phyloP scores from a whole-genome alignment of 768 basidiomycete genomes.

The Psilocybe cubensis region DNA sequence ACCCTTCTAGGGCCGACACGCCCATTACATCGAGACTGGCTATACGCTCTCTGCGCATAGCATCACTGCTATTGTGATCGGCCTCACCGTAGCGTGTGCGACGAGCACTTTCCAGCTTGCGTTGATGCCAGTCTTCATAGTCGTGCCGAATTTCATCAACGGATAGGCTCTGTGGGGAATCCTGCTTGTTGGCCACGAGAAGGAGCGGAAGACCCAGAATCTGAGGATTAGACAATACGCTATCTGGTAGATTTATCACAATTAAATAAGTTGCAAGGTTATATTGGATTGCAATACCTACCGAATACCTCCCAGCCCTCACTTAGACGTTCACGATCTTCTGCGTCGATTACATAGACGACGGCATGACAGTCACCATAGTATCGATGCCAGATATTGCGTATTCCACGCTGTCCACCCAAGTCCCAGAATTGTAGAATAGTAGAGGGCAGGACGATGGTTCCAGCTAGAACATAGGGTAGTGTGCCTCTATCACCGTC shows the following conservation, averaged over 20 bases:
- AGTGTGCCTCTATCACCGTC: background rate
- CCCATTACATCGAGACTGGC: constrained; percentile 91
- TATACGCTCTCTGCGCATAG: constrained; percentile 54
- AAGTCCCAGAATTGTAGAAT: constrained; percentile 97
- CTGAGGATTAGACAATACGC: constrained; percentile 86
- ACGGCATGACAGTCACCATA: constrained; percentile 98
- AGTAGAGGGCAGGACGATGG: constrained; percentile 90
- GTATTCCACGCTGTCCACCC: constrained; percentile 92
- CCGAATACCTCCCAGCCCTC: constrained; percentile 99
- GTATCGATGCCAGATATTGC: constrained; percentile 93
- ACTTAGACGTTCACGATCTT: constrained; percentile 83
- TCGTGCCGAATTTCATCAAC: constrained; percentile 91
- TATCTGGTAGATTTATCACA: constrained; percentile 49
- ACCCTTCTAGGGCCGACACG: constrained; percentile 91
- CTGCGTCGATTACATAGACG: constrained; percentile 92
- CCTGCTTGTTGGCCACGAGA: constrained; percentile 96
- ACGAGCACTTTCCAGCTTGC: constrained; percentile 70
- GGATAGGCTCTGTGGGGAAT: constrained; percentile 76
- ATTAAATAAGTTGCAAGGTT: background rate
- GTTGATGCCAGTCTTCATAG: constrained; percentile 86
- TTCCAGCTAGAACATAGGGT: constrained; percentile 69
- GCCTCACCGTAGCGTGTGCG: constrained; percentile 53
- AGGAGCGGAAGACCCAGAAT: constrained; percentile 90
- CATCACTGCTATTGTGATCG: constrained; percentile 40
- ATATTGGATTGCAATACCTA: constrained; percentile 40